Percentiles rank a stretch among this genome's conserved stretches.
Evolutionary conservation across 2,329 filamentous ascomycete genomes (phyloP).

Genomic region (Phyllosticta paracitricarpa): DNA sequence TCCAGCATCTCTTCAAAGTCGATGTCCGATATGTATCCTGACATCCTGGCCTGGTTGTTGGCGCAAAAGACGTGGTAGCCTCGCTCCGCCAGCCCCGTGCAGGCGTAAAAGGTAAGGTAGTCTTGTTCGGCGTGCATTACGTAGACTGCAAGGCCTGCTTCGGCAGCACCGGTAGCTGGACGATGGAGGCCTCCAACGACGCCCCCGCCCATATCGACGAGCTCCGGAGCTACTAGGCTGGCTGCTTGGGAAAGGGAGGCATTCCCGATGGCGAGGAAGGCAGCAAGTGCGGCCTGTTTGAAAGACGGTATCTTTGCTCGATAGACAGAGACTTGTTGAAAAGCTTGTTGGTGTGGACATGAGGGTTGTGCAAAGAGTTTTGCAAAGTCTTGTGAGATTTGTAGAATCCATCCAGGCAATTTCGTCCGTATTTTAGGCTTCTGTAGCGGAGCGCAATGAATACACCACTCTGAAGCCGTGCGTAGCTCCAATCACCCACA

Average conservation of each 20-base stretch:
- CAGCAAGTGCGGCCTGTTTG: background rate
- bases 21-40: background rate
- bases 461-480: background rate
- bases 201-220: background rate
- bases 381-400: background rate
- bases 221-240: background rate
- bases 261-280: background rate
- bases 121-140: constrained; percentile 6
- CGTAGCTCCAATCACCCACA: background rate
- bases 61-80: background rate
- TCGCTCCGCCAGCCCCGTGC: background rate
- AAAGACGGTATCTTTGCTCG: background rate
- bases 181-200: background rate
- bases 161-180: background rate
- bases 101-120: background rate
- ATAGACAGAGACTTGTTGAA: background rate
- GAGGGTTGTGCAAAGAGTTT: background rate
- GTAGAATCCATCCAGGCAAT: background rate
- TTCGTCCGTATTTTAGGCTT: background rate
- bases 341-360: background rate
- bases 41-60: constrained; percentile 2
- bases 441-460: background rate
- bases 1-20: constrained; percentile 1
- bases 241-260: background rate
- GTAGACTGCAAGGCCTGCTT: background rate